Evolutionary conservation across 1,284 basidiomycete species (phyloP), one percentile per base, ranked within the genome.

Genomic region (Sporisorium reilianum): DNA sequence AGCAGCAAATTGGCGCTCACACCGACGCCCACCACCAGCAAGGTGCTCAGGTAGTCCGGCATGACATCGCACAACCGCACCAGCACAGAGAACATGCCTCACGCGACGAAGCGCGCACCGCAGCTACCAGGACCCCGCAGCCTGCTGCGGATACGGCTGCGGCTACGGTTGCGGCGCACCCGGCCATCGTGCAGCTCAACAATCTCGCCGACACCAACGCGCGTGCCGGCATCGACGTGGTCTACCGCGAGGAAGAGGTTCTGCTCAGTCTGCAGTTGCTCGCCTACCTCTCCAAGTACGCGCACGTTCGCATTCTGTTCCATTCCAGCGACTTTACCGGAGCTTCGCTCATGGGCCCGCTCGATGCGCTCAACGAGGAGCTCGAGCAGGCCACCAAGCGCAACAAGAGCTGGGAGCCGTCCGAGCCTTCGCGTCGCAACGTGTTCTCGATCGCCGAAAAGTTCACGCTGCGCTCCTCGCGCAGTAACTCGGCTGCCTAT

Each of bases 241-340:
- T 81, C 8, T 97, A 95, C 86, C 90, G 94, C 30, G 95, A 99
- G 83, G 95, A 98, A 82, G 95, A 97, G 79, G 94, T 99, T 0
- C 87, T 99, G 3, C 89, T 97, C 18, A 90, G 92, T 25, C 87
- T 99, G 16, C 96, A 99, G 85, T 89, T 99, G 1, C 88, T 99
- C 0, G 97, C 97, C 8, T 99, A 99, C 82, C 88, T 99, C 23
- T 95, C 93, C 86, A 99, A 99, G 85, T 99, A 99, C 84, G 94
- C 96, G 0, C 96, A 99, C 85, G 95, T 99, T 4, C 89, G 96
- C n/a, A 91, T 95, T 75, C 93, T 95, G 7, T 98, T 99, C 85
- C 97, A 98, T 85, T 76, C 78, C 26, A 71, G 80, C 25, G 80
- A 83, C 45, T 69, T 81, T 26, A 70, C 71, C 14, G 62, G 60